Percentiles rank a stretch among this genome's conserved stretches.
phyloP scores from a whole-genome alignment of 345 rosid genomes.

The Syzygium aqueum region DNA sequence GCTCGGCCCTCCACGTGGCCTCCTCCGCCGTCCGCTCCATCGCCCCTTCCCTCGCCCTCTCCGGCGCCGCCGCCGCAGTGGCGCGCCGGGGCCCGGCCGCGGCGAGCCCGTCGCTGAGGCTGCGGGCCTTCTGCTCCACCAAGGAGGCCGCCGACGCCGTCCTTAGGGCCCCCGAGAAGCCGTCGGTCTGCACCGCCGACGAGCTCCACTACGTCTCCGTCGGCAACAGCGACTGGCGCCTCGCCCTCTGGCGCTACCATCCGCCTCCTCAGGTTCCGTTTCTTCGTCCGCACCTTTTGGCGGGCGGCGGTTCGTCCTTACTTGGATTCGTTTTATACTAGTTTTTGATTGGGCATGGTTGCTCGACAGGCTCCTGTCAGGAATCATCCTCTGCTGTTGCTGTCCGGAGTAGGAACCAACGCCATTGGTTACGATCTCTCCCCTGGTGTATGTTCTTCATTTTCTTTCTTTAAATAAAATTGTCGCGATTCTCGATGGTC shows the following conservation, averaged over 20 bases:
- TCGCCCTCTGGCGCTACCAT: constrained; percentile 87
- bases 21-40: constrained; percentile 26
- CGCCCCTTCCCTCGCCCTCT: constrained; percentile 1
- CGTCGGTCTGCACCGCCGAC: constrained; percentile 73
- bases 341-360: not conserved
- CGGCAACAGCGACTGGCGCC: constrained; percentile 66
- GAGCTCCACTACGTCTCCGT: constrained; percentile 82
- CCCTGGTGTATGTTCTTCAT: constrained; percentile 38
- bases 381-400: constrained; percentile 77
- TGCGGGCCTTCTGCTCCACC: constrained; percentile 24
- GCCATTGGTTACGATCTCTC: constrained; percentile 96
- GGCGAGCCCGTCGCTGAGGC: not conserved
- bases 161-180: constrained; percentile 36
- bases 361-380: constrained; percentile 50
- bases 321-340: not conserved
- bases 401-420: constrained; percentile 95
- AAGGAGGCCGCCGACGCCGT: constrained; percentile 2
- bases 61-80: not conserved
- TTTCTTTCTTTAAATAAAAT: not conserved
- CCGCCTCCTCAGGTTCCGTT: constrained; percentile 31
- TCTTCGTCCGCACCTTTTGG: not conserved
- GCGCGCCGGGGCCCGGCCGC: not conserved
- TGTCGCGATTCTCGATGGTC: not conserved
- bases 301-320: not conserved
- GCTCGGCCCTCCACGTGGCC: constrained; percentile 38